Evolutionary conservation across 441 rosid genomes (phyloP).

Genomic region (Theobroma grandiflorum): DNA sequence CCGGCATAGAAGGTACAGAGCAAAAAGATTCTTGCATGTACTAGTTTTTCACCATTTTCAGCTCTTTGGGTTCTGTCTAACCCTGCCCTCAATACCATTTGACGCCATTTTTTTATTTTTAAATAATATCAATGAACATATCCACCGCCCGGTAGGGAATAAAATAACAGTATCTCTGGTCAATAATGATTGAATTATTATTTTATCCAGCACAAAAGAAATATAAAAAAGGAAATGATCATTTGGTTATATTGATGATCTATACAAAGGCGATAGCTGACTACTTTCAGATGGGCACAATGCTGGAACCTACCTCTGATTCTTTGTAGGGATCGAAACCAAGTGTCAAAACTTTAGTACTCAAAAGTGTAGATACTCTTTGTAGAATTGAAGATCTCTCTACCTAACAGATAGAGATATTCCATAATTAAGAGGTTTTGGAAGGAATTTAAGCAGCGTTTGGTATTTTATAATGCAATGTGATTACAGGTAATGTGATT

Average conservation of each 20-base stretch:
- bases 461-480: no score
- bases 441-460: background rate
- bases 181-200: conserved; percentile 39
- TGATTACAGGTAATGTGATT: no score
- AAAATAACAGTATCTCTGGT: conserved; percentile 27
- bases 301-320: background rate
- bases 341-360: conserved; percentile 29
- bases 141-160: conserved; percentile 38
- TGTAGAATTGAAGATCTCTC: background rate
- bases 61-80: background rate
- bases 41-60: conserved; percentile 1
- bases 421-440: background rate
- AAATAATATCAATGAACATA: background rate
- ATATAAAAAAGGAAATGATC: background rate
- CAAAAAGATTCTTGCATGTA: conserved; percentile 16
- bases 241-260: conserved; percentile 19
- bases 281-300: background rate
- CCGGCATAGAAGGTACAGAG: conserved; percentile 20
- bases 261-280: background rate
- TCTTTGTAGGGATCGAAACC: conserved; percentile 30
- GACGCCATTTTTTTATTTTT: conserved; percentile 2
- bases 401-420: no score
- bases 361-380: conserved; percentile 15
- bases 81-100: conserved; percentile 21
- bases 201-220: background rate